Evolutionary conservation across 2,329 filamentous ascomycete species (phyloP), one percentile per base, ranked within the genome.

Genomic region (Diaporthe eres): DNA sequence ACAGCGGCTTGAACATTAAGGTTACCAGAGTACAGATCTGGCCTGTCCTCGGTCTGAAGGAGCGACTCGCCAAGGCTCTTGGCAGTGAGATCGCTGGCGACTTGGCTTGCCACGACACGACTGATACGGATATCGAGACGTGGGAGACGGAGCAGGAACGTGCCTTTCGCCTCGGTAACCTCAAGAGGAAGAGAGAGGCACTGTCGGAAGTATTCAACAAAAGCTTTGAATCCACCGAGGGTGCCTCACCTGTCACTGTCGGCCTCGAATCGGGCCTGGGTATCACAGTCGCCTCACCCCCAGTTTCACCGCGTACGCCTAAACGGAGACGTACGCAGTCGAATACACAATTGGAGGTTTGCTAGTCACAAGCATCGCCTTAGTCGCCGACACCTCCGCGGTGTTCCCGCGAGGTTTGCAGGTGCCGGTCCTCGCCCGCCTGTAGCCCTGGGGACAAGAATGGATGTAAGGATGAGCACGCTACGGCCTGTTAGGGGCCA

Each of bases 41-140:
- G 88, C 90, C 90, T 0, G 84, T 90, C 8, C 79, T 90, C 0
- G 90, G 89, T 5, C 84, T 92, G 9, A 87, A 87, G 75, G 89
- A 91, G 80, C 86, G 90, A 8, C 83, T 92, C 0, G 88, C 88
- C 53, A 86, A 86, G 77, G 90, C 88, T 4, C 82, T 92, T 0
- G 89, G 90, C 10, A 81, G 82, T 25, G 88, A 90, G 4, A 78
- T 90, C 17, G 87, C 89, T 5, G 89, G 89, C 31, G 80, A 84
- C 28, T 19, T 67, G 71, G 75, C 78, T 3, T 60, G 77, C 13
- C 82, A 82, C 34, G 81, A 83, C 47, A 76, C 80, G 8, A 67
- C 37, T 34, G 74, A 77, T 53, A 81, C 76, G 2, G 80, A 82
- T 22, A 87, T 90, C 68, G 86, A 89, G 74, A 87, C 85, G 1